These are phyloP conservation scores for Cutaneotrichosporon sp. DNA, from an alignment of 1,284 basidiomycete species.

Conservation along the genomic window DNA sequence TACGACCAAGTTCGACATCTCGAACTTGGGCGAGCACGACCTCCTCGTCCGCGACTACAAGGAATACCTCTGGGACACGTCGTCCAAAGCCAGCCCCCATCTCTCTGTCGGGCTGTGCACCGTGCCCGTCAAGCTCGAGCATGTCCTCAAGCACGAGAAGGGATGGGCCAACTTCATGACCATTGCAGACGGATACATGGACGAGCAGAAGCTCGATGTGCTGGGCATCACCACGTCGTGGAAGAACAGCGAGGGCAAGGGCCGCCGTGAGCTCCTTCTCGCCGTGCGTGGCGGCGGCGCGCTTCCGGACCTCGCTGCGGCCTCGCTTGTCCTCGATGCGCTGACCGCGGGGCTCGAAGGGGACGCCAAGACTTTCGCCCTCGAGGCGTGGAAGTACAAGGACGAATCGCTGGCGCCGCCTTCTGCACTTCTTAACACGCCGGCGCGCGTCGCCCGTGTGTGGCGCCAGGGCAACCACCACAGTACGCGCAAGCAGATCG, in stretches of 20 bases:
- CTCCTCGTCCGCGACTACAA: conserved; percentile 91
- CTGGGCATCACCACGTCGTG: conserved; percentile 74
- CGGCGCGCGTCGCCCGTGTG: conserved; percentile 52
- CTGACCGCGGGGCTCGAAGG: conserved; percentile 59
- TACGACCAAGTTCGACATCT: conserved; percentile 67
- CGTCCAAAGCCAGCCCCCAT: conserved; percentile 36
- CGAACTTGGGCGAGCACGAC: conserved; percentile 68
- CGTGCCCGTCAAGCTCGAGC: conserved; percentile 67
- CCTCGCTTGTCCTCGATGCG: conserved; percentile 35
- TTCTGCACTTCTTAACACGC: conserved; percentile 22
- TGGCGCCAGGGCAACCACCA: conserved; percentile 75
- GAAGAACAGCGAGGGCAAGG: conserved; percentile 60
- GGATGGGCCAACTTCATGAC: conserved; percentile 56
- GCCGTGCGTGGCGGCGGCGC: conserved; percentile 55
- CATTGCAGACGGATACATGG: conserved; percentile 64
- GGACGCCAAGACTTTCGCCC: conserved; percentile 54
- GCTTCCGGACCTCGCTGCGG: conserved; percentile 24
- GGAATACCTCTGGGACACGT: conserved; percentile 64
- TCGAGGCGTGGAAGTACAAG: conserved; percentile 54
- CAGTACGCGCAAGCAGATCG: conserved; percentile 75
- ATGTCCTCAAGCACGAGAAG: conserved; percentile 57
- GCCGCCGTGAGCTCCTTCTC: conserved; percentile 68
- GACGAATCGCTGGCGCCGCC: conserved; percentile 30
- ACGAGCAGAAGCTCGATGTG: conserved; percentile 62
- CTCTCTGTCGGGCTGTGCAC: conserved; percentile 68